Evolutionary conservation across 1,284 basidiomycete species (phyloP), one percentile per base, ranked within the genome.

Genomic region (Apiotrichum laibachii): DNA sequence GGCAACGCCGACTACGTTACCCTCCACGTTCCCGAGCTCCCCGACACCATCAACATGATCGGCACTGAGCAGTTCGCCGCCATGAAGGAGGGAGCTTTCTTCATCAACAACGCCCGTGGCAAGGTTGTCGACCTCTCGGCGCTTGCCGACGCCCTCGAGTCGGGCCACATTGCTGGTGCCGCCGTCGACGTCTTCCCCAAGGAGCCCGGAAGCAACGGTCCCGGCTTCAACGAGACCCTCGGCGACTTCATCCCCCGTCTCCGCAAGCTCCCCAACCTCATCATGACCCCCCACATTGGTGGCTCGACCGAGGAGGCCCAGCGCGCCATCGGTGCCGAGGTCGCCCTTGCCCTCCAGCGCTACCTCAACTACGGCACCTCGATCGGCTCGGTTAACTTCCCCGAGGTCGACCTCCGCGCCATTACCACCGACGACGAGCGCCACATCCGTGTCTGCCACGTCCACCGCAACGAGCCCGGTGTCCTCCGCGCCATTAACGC

Each of bases 271-370:
- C 86, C 88, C 51, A 97, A 97, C 78, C 84, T 96, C 64, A 93
- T 97, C 74, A 87, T 97, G 68, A 97, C 94, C 0, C 96, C 96
- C 19, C 96, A 99, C 77, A 98, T 99, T 69, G 96, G 96, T 62
- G 96, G 96, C 47, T 97, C 92, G 45, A 99, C 96, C 13, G 96
- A 99, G 78, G 96, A 99, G 79, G 96, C 96, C 5, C 96, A 99
- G 79, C 85, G 87, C 51, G 92, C 95, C 85, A 99, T 99, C 67
- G 96, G 96, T 35, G 88, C 91, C 65, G 96, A 99, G 79, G 96
- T 99, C 46, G 86, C 91, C 15, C 84, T 84, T 45, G 87, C 93
- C 3, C 81, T 99, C 54, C 83, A 85, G 39, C 88, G 93, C 61
- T 99, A 97, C 81, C 86, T 99, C 75, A 90, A 88, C 80, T 92